phyloP scores from a whole-genome alignment of 441 rosid species.

The Aleurites moluccanus region DNA sequence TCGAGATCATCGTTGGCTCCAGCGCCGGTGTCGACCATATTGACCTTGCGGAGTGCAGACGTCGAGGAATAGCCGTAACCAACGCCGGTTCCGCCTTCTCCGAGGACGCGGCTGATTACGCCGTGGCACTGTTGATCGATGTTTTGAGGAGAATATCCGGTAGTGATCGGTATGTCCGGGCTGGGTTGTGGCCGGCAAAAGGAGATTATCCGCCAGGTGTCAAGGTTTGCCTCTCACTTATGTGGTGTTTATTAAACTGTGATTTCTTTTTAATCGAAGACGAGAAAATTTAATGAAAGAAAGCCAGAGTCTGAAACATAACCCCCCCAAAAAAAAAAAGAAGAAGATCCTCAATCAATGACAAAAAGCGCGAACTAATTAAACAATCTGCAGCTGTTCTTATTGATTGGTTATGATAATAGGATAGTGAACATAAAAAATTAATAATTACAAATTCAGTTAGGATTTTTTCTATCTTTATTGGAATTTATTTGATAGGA shows the following conservation, averaged over 20 bases:
- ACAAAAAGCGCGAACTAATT: too few species aligned
- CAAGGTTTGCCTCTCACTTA: constrained; percentile 28
- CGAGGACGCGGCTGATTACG: constrained; percentile 55
- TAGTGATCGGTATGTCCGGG: constrained; percentile 39
- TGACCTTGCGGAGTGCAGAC: constrained; percentile 46
- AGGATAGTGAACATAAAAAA: too few species aligned
- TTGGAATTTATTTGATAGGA: too few species aligned
- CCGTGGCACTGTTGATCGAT: constrained; percentile 42
- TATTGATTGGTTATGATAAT: too few species aligned
- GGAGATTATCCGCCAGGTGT: constrained; percentile 37
- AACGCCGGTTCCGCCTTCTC: constrained; percentile 43
- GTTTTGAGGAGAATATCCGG: constrained; percentile 45
- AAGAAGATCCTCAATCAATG: too few species aligned
- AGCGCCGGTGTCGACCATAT: constrained; percentile 48
- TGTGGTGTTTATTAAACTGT: not conserved
- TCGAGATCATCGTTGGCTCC: constrained; percentile 11
- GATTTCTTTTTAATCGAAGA: too few species aligned
- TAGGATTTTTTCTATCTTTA: too few species aligned
- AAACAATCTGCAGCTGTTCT: too few species aligned
- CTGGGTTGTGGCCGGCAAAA: constrained; percentile 35
- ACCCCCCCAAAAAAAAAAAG: too few species aligned
- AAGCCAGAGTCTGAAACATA: too few species aligned
- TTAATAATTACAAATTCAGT: too few species aligned
- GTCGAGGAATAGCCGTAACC: constrained; percentile 44
- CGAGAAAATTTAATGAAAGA: too few species aligned